Evolutionary conservation across 352 stramenopile species (phyloP).

Genomic region (Peronospora destructor): DNA sequence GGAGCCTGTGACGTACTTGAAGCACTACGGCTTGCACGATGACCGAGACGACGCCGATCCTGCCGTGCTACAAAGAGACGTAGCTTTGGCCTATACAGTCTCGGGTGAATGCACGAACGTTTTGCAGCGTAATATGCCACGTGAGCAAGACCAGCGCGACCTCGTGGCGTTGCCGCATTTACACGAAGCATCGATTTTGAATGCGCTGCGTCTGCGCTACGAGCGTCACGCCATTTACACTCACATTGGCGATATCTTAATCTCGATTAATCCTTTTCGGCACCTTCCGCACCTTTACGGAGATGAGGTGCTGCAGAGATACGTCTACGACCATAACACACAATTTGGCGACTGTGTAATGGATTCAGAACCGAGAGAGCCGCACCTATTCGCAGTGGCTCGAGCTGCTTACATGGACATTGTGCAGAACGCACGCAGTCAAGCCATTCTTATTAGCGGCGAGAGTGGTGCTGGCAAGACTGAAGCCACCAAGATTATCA

Average conservation of each 20-base stretch:
- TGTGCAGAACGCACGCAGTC: conserved; percentile 53
- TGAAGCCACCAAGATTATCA: conserved; percentile 88
- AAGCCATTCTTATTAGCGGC: conserved; percentile 83
- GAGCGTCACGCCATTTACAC: conserved; percentile 82
- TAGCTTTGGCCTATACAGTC: conserved; percentile 32
- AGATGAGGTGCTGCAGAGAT: conserved; percentile 38
- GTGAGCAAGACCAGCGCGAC: conserved; percentile 64
- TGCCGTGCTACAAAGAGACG: conserved; percentile 10
- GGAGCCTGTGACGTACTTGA: conserved; percentile 5
- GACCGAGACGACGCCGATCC: conserved; percentile 9
- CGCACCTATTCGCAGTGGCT: conserved; percentile 77
- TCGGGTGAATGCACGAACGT: conserved; percentile 60
- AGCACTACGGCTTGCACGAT: conserved; percentile 9
- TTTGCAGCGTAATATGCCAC: conserved; percentile 55
- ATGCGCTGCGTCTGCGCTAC: conserved; percentile 71
- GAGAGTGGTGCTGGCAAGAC: conserved; percentile 85
- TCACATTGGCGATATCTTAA: conserved; percentile 77
- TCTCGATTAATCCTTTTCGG: conserved; percentile 86
- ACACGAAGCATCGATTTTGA: conserved; percentile 79
- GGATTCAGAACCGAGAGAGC: conserved; percentile 13
- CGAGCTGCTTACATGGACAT: conserved; percentile 67
- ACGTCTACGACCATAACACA: conserved; percentile 28
- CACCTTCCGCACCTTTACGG: conserved; percentile 61
- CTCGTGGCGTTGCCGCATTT: conserved; percentile 78
- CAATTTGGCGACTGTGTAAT: conserved; percentile 13